Evolutionary conservation across 1,139 yeast species (phyloP).

Genomic region (Yamadazyma diddensiae): DNA sequence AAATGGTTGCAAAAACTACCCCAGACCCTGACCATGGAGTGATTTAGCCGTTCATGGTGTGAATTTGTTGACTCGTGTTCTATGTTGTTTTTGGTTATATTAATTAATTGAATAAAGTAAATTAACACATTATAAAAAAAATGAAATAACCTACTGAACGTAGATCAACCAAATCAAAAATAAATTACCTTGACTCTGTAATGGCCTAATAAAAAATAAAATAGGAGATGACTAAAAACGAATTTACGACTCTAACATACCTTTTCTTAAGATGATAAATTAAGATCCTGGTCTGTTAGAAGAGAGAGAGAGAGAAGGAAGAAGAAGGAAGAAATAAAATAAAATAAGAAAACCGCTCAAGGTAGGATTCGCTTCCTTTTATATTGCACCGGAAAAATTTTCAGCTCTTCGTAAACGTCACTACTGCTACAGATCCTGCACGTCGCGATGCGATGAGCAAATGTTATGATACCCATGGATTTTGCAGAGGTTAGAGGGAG

Average conservation of each 20-base stretch:
- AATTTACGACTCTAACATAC: constrained; percentile 10
- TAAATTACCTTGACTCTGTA: too few relatives aligned
- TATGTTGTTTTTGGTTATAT: too few relatives aligned
- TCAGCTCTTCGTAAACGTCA: constrained; percentile 6
- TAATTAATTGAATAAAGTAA: background rate
- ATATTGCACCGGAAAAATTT: constrained; percentile 5
- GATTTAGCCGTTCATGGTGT: background rate
- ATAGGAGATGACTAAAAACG: too few relatives aligned
- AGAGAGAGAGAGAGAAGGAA: constrained; percentile 8
- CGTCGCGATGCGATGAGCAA: too few relatives aligned
- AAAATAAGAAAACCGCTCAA: constrained; percentile 2
- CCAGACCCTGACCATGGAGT: background rate
- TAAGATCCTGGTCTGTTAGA: constrained; percentile 10
- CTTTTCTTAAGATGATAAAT: constrained; percentile 9
- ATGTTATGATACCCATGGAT: too few relatives aligned
- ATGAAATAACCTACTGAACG: too few relatives aligned
- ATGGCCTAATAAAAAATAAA: too few relatives aligned
- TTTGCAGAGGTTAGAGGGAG: too few relatives aligned
- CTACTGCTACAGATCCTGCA: constrained; percentile 2
- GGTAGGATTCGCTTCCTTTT: constrained; percentile 6
- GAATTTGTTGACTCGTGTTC: too few relatives aligned
- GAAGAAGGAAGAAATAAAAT: constrained; percentile 10
- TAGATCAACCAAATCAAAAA: too few relatives aligned
- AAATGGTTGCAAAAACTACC: background rate
- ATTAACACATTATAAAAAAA: too few relatives aligned